A percentile compares a stretch with the other conserved stretches of the same genome.
Evolutionary conservation across 1,284 basidiomycete genomes (phyloP).

Genomic region (Cryptococcus floricola): DNA sequence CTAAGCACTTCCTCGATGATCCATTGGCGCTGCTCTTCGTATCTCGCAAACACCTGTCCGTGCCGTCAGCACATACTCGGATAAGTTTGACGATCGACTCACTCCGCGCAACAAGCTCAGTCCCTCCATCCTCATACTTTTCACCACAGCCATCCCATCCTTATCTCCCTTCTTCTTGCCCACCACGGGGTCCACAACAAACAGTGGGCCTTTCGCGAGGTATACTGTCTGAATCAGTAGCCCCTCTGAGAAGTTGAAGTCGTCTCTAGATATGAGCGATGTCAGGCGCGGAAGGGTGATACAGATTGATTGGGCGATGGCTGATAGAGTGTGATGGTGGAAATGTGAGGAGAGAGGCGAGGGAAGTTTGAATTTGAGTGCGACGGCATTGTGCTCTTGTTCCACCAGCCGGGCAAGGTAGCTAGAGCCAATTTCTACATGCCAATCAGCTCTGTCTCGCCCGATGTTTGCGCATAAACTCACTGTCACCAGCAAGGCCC

Average conservation of each 20-base stretch:
- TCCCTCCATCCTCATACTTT: conserved; percentile 73
- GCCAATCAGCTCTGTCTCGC: background rate
- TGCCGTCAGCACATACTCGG: conserved; percentile 1
- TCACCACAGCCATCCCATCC: conserved; percentile 65
- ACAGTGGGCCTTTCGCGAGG: conserved; percentile 87
- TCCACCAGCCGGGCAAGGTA: conserved; percentile 59
- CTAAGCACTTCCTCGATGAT: conserved; percentile 92
- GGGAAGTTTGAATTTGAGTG: conserved; percentile 20
- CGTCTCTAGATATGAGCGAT: conserved; percentile 46
- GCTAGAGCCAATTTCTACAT: conserved; percentile 47
- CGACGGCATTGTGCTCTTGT: conserved; percentile 44
- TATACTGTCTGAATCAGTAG: conserved; percentile 89
- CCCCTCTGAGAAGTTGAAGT: conserved; percentile 72
- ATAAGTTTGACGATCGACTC: conserved; percentile 40
- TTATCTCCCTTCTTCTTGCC: conserved; percentile 52
- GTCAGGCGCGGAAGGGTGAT: conserved; percentile 43
- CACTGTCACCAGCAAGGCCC: conserved; percentile 54
- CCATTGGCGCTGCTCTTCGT: conserved; percentile 86
- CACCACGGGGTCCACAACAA: conserved; percentile 63
- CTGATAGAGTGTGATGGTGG: conserved; percentile 55
- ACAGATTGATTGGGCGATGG: conserved; percentile 63
- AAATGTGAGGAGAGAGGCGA: conserved; percentile 23
- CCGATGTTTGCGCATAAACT: conserved; percentile 6
- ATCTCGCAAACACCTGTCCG: conserved; percentile 75
- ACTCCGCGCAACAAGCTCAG: conserved; percentile 77